Base-by-base conservation (phyloP, 2,329 filamentous ascomycete genomes). In the Lomentospora prolificans region DNA sequence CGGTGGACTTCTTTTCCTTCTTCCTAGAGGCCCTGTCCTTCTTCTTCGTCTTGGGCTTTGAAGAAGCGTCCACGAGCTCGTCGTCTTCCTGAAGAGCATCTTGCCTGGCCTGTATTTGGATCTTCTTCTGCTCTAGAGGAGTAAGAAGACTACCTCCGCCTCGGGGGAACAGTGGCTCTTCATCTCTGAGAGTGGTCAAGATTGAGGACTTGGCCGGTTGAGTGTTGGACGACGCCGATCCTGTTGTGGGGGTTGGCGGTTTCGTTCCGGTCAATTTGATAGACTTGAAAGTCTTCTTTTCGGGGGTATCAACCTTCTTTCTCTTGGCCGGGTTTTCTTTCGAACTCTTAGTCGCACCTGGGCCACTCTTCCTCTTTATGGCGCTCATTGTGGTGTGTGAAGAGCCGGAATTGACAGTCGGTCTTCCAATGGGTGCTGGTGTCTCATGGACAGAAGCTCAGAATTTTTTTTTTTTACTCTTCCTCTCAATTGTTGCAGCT, bases 111-210 rank as follows among this genome's bases (percentile, higher is more conserved):
- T 97, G 87, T 57, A 95, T 86, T 64, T 94, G 87, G 60, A 99
- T 97, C 71, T 97, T 90, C 73, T 96, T 96, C 67, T 95, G 88
- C 69, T 99, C 94, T 53, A 99, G 76, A 19, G 94, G 91, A 2
- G 94, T 96, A 67, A 99, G 75, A 54, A 96, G 79, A 66, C 89
- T 95, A 55, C 84, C 92, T 46, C 94, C 95, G 56, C 94, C 94
- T 77, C 94, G 84, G 62, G 94, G 92, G 65, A 99, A 99, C 48
- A 92, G 78, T 31, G 85, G 85, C 67, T 96, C 94, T 61, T 97
- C 94, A 61, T 94, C 86, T 68, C 79, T 83, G 53, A 81, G 66
- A 9, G 74, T 66, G 36, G 77, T 76, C 55, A 79, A 66, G 28
- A 73, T 61, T 12, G 70, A 66, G 54, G 65, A 58, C 63, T 67